Evolutionary conservation across 1,284 basidiomycete species (phyloP).

Genomic region (Agaricales sp.): DNA sequence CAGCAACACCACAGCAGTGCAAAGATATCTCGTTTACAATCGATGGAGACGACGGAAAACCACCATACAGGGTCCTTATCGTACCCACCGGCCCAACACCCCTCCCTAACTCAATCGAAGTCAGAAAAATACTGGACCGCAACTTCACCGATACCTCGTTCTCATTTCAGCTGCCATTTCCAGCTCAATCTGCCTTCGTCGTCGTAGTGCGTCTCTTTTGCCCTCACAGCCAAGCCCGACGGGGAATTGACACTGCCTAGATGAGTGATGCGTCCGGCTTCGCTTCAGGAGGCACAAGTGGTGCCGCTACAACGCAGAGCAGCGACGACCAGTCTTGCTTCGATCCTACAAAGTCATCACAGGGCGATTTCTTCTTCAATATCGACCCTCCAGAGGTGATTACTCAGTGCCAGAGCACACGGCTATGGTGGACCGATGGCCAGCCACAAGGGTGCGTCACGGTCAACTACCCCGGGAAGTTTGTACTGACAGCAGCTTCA

Average conservation of each 20-base stretch:
- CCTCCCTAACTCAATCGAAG: conserved; percentile 50
- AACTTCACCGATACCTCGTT: conserved; percentile 34
- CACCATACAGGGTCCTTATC: conserved; percentile 57
- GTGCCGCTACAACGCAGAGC: conserved; percentile 40
- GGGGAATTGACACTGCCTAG: conserved; percentile 29
- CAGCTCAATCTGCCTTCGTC: conserved; percentile 59
- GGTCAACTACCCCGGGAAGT: too few relatives aligned
- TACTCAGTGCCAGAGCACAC: conserved; percentile 47
- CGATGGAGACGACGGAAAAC: conserved; percentile 36
- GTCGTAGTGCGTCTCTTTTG: conserved; percentile 48
- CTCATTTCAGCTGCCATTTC: conserved; percentile 47
- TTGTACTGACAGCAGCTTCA: conserved; percentile 5
- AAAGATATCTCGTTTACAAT: conserved; percentile 45
- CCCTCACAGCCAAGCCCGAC: conserved; percentile 6
- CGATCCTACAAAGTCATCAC: conserved; percentile 33
- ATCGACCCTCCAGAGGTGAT: conserved; percentile 50
- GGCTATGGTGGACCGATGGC: conserved; percentile 59
- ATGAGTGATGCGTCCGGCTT: conserved; percentile 63
- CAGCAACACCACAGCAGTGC: conserved; percentile 51
- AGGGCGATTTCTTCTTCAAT: conserved; percentile 47
- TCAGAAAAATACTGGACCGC: conserved; percentile 46
- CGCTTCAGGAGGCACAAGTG: conserved; percentile 66
- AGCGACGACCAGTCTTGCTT: conserved; percentile 54
- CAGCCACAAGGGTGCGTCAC: conserved; percentile 39
- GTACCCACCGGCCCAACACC: conserved; percentile 57